Base-by-base conservation (phyloP, 2,329 filamentous ascomycete genomes). In the Cryphonectria radicalis region DNA sequence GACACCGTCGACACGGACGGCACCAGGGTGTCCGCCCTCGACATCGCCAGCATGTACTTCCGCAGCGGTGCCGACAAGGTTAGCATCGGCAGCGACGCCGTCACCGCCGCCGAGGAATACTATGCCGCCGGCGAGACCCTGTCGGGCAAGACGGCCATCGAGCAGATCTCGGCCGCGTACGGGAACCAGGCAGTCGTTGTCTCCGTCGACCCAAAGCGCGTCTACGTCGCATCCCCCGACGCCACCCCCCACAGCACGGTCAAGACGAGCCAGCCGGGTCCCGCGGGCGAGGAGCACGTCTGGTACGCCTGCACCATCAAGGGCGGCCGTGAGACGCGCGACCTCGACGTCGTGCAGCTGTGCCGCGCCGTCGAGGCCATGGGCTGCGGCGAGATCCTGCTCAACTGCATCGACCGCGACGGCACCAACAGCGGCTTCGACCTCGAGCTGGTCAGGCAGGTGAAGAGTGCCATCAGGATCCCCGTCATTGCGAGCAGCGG, bases 221-320 rank as follows among this genome's bases (percentile, higher is more conserved):
- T 98, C 14, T 98, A 97, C 81, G 92, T 98, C 2, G 87, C 88
- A 60, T 64, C 69, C 1, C 69, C 69, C 17, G 66, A 63, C 28
- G 91, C 91, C 55, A 83, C 87, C 35, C 88, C 91, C 68, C 87
- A 88, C 0, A 91, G 93, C 77, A 93, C 91, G 19, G 84, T 98
- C 78, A 84, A 87, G 77, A 97, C 95, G 0, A 79, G 82, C 0
- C 88, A 84, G 73, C 90, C 89, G 0, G 94, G 95, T 11, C 90
- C 93, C 32, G 87, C 88, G 60, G 94, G 94, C 40, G 93, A 98
- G 81, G 84, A 85, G 67, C 92, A 90, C 81, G 97, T 94, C 84
- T 99, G 95, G 95, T 99, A 98, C 80, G 95, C 96, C 71, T 98
- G 96, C 83, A 99, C 96, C 8, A 94, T 97, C 84, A 97, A 95